A percentile compares a stretch with the other conserved stretches of the same genome.
Evolutionary conservation across 208 protist genomes (phyloP).

Genomic region (Trichomonas tenax): DNA sequence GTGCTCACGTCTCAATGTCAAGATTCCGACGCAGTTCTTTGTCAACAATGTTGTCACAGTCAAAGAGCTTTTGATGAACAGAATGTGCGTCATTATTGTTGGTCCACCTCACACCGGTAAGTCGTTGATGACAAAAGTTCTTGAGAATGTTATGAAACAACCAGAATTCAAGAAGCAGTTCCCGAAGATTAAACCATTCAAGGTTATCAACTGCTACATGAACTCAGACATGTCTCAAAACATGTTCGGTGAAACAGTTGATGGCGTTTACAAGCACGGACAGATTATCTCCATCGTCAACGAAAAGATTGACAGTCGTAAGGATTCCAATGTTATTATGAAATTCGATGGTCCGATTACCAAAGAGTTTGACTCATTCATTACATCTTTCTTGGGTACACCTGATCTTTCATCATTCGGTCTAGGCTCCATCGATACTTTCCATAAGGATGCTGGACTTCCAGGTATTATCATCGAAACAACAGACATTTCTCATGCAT

Average conservation of each 20-base stretch:
- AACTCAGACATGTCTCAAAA: neutral
- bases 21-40: neutral
- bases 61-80: neutral
- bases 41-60: neutral
- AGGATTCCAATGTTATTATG: neutral
- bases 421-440: neutral
- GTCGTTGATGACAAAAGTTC: neutral
- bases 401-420: neutral
- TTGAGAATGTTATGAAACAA: neutral
- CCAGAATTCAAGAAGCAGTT: neutral
- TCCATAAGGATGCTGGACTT: neutral
- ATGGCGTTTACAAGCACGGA: neutral
- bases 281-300: neutral
- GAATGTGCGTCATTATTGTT: neutral
- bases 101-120: neutral
- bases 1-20: neutral
- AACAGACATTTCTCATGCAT: neutral
- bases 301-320: neutral
- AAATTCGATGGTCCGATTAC: neutral
- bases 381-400: neutral
- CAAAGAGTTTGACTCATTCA: neutral
- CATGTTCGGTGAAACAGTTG: neutral
- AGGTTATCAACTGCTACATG: neutral
- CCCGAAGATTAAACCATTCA: neutral
- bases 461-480: neutral